Evolutionary conservation across 352 stramenopile genomes (phyloP).

Genomic region (Globisporangium recalcitrans): DNA sequence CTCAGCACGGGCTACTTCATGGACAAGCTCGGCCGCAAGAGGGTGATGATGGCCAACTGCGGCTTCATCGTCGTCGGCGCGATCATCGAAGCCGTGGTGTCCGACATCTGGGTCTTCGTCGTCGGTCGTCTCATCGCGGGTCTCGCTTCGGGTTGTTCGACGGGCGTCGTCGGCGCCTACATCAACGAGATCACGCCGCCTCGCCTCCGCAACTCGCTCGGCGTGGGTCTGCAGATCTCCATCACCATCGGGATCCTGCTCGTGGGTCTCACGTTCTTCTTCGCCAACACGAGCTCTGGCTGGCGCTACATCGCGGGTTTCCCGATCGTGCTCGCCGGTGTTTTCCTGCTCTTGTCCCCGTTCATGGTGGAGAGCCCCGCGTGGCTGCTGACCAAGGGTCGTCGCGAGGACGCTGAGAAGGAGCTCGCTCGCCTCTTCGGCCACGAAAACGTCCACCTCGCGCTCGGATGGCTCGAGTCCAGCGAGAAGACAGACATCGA

Average conservation of each 20-base stretch:
- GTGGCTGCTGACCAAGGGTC: conserved; percentile 35
- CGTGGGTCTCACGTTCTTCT: conserved; percentile 48
- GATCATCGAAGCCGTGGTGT: conserved; percentile 22
- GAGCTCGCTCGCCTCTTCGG: conserved; percentile 28
- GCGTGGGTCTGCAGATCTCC: conserved; percentile 38
- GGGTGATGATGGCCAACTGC: conserved; percentile 5
- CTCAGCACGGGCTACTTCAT: conserved; percentile 23
- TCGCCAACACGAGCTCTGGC: conserved; percentile 36
- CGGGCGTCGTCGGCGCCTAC: conserved; percentile 23
- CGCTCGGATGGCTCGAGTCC: conserved; percentile 27
- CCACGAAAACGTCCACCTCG: conserved; percentile 24
- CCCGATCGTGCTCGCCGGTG: conserved; percentile 25
- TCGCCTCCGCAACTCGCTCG: conserved; percentile 28
- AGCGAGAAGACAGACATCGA: conserved; percentile 19
- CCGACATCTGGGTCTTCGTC: conserved; percentile 29
- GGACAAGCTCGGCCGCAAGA: conserved; percentile 27
- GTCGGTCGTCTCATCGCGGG: conserved; percentile 32
- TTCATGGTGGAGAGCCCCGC: conserved; percentile 35
- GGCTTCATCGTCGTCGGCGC: conserved; percentile 30
- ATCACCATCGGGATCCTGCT: conserved; percentile 43
- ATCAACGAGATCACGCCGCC: conserved; percentile 49
- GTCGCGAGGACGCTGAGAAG: conserved; percentile 22
- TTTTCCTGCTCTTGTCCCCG: conserved; percentile 24
- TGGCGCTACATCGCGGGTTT: conserved; percentile 44
- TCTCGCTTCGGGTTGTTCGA: conserved; percentile 33